Evolutionary conservation across 331 rosid genomes (phyloP).

Genomic region (Acacia concinna): DNA sequence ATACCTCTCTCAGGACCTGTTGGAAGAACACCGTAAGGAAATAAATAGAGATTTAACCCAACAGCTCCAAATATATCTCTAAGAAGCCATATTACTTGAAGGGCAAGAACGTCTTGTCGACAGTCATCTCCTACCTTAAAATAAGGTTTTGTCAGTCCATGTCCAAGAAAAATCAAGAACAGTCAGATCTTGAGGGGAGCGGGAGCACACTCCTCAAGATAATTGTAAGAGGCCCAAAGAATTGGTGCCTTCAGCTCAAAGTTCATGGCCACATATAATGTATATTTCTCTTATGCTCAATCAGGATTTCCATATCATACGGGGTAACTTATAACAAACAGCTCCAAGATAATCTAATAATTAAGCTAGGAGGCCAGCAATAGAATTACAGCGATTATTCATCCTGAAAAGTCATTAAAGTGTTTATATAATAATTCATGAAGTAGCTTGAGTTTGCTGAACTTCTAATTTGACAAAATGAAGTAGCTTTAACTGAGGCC

Average conservation of each 20-base stretch:
- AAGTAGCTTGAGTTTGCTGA: not conserved
- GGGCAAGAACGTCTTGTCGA: constrained; percentile 99
- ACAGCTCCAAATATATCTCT: constrained; percentile 93
- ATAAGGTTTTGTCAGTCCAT: constrained; percentile 34
- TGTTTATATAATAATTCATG: not conserved
- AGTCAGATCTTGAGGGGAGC: not conserved
- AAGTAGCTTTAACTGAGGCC: not conserved
- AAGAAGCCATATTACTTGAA: constrained; percentile 94
- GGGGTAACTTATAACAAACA: not conserved
- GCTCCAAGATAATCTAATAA: constrained; percentile 5
- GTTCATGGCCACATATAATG: not conserved
- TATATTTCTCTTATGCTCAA: not conserved
- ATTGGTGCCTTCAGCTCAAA: not conserved
- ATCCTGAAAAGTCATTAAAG: not conserved
- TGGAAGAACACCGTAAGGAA: constrained; percentile 96
- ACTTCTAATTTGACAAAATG: not conserved
- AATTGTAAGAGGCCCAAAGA: constrained; percentile 13
- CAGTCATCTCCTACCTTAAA: constrained; percentile 98
- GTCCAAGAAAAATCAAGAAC: constrained; percentile 23
- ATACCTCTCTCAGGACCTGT: constrained; percentile 97
- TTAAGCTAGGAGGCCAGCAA: not conserved
- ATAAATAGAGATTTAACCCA: constrained; percentile 85
- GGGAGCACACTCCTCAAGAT: constrained; percentile 20
- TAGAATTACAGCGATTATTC: not conserved
- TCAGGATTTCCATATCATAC: constrained; percentile 10